Percentiles rank a stretch among this genome's conserved stretches.
Conservation (phyloP, 345 rosid species). For the Hibiscus trionum region DNA sequence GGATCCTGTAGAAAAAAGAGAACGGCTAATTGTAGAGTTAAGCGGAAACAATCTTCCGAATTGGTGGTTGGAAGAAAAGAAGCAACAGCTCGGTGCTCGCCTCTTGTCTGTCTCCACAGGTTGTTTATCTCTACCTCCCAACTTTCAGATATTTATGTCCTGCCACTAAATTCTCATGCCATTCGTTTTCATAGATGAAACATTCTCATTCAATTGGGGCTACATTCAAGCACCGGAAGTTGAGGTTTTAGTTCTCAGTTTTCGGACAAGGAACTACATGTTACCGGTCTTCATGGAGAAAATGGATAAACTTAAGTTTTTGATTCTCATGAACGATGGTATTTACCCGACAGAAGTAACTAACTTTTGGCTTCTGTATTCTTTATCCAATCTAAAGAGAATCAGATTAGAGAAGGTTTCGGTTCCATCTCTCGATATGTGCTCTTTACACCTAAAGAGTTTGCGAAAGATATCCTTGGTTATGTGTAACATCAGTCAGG, state of each 20-base stretch:
- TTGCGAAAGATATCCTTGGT: constrained; percentile 40
- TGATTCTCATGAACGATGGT: constrained; percentile 34
- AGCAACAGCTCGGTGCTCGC: constrained; percentile 14
- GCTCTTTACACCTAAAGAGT: constrained; percentile 9
- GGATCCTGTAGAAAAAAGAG: constrained; percentile 15
- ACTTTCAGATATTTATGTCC: not conserved
- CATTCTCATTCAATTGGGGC: constrained; percentile 36
- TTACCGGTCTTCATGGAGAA: constrained; percentile 42
- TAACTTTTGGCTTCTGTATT: constrained; percentile 29
- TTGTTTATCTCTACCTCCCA: not conserved
- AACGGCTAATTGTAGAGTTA: constrained; percentile 31
- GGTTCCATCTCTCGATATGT: constrained; percentile 16
- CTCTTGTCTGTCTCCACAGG: constrained; percentile 35
- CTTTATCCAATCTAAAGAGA: constrained; percentile 39
- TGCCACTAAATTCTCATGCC: not conserved
- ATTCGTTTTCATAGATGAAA: constrained; percentile 19
- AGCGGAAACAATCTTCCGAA: constrained; percentile 30
- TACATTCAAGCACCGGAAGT: constrained; percentile 33
- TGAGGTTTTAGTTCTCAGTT: constrained; percentile 38
- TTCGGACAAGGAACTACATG: constrained; percentile 23
- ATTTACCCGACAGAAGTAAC: constrained; percentile 23
- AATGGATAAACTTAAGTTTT: constrained; percentile 42
- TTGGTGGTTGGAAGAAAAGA: constrained; percentile 30
- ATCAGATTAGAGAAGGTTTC: constrained; percentile 41
- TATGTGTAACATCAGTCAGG: constrained; percentile 21